These are phyloP conservation scores for Jamesozyma spencerorum DNA, from an alignment of 805 yeast genomes.

Conservation along the genomic window DNA sequence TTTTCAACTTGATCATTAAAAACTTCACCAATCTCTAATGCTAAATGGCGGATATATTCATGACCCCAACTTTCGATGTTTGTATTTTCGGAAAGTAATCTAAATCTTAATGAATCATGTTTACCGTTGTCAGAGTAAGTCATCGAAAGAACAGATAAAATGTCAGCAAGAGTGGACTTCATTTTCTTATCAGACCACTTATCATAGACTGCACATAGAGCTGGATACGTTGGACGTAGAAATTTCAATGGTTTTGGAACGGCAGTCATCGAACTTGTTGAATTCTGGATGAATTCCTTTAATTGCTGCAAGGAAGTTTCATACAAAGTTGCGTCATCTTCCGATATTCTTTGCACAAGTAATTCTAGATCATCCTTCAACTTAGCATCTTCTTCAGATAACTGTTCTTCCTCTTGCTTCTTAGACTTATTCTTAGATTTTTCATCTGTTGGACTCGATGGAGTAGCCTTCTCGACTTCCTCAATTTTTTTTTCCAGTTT, in stretches of 20 bases:
- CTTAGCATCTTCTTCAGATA: conserved; percentile 87
- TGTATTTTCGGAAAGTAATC: conserved; percentile 51
- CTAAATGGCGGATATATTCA: conserved; percentile 92
- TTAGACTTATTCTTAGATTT: conserved; percentile 16
- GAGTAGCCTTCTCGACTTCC: conserved; percentile 1
- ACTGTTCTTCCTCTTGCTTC: conserved; percentile 58
- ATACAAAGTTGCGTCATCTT: conserved; percentile 38
- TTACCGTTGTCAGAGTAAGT: conserved; percentile 78
- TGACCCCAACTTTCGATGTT: conserved; percentile 91
- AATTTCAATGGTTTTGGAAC: conserved; percentile 98
- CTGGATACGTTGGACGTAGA: conserved; percentile 74
- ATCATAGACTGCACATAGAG: conserved; percentile 55
- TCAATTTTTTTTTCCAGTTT: conserved; percentile 2
- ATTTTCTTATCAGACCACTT: conserved; percentile 49
- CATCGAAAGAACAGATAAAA: conserved; percentile 89
- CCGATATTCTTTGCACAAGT: conserved; percentile 71
- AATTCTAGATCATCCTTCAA: conserved; percentile 78
- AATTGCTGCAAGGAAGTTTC: conserved; percentile 55
- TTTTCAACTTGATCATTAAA: conserved; percentile 46
- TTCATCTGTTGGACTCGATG: conserved; percentile 1
- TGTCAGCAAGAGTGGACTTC: conserved; percentile 65
- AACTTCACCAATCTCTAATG: conserved; percentile 88
- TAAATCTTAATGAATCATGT: conserved; percentile 69
- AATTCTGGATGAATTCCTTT: conserved; percentile 73
- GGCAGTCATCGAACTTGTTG: conserved; percentile 98